Conservation (phyloP, 352 stramenopile species). For the Discostella stelligera region DNA sequence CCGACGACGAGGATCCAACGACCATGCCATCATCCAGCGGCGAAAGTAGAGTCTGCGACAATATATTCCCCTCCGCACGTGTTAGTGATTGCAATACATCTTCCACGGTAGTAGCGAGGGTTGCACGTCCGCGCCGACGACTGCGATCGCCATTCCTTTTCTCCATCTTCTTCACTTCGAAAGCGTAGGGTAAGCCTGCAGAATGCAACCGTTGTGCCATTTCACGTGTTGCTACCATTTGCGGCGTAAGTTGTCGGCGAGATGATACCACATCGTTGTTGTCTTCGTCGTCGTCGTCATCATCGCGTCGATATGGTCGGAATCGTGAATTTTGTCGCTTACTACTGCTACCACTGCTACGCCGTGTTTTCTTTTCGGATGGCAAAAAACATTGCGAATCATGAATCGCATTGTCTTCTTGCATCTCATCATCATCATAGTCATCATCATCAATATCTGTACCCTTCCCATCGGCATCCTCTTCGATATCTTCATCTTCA, state of each 20-base stretch:
- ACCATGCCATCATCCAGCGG: conserved; percentile 17
- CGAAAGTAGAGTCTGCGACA: conserved; percentile 48
- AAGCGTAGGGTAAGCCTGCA: conserved; percentile 36
- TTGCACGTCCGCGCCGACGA: background rate
- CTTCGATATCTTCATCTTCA: conserved; percentile 3
- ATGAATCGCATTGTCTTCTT: conserved; percentile 4
- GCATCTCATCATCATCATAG: conserved; percentile 13
- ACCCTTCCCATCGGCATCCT: background rate
- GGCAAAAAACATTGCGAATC: background rate
- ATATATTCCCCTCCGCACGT: conserved; percentile 44
- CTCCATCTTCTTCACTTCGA: conserved; percentile 7
- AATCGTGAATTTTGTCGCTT: background rate
- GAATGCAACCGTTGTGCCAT: conserved; percentile 33
- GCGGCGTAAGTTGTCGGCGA: background rate
- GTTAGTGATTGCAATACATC: conserved; percentile 49
- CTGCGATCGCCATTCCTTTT: background rate
- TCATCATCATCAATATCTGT: background rate
- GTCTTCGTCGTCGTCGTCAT: background rate
- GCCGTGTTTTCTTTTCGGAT: background rate
- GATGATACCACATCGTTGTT: background rate
- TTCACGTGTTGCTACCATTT: conserved; percentile 29
- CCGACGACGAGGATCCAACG: conserved; percentile 6
- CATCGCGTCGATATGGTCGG: background rate
- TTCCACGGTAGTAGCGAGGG: conserved; percentile 34
- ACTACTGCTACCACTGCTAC: background rate